These are phyloP conservation scores for Lumnitzera racemosa DNA, from an alignment of 345 rosid species.

Conservation along the genomic window DNA sequence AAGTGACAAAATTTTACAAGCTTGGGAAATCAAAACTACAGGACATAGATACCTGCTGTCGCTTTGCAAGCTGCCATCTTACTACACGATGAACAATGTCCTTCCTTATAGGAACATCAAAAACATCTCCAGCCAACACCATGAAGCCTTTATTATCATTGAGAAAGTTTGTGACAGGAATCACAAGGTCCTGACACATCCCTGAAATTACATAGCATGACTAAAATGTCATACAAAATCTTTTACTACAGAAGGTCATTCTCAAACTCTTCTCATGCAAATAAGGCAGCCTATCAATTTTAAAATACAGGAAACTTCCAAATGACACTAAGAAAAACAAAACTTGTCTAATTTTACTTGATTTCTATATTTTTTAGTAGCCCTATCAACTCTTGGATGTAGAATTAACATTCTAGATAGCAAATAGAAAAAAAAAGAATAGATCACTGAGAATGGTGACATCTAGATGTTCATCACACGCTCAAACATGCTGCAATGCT, in stretches of 20 bases:
- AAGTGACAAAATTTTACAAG: neutral
- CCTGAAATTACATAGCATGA: constrained; percentile 29
- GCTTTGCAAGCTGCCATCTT: constrained; percentile 85
- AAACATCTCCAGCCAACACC: constrained; percentile 89
- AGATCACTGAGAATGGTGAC: too few relatives aligned
- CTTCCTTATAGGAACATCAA: constrained; percentile 88
- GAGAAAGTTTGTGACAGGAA: constrained; percentile 75
- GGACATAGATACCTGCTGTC: constrained; percentile 57
- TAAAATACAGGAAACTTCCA: neutral
- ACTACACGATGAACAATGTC: constrained; percentile 88
- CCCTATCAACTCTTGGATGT: too few relatives aligned
- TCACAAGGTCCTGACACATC: constrained; percentile 62
- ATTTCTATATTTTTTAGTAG: too few relatives aligned
- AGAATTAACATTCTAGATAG: too few relatives aligned
- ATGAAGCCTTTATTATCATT: constrained; percentile 71
- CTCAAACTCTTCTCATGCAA: constrained; percentile 1
- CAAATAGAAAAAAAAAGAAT: too few relatives aligned
- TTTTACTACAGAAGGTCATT: neutral
- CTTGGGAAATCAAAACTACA: constrained; percentile 2
- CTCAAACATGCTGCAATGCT: too few relatives aligned
- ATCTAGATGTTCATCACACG: too few relatives aligned
- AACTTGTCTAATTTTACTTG: too few relatives aligned
- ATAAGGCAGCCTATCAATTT: neutral
- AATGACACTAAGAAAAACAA: too few relatives aligned
- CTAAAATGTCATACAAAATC: neutral